These are phyloP conservation scores for Talaromyces sp. DNA, from an alignment of 2,329 filamentous ascomycete species.

Conservation along the genomic window DNA sequence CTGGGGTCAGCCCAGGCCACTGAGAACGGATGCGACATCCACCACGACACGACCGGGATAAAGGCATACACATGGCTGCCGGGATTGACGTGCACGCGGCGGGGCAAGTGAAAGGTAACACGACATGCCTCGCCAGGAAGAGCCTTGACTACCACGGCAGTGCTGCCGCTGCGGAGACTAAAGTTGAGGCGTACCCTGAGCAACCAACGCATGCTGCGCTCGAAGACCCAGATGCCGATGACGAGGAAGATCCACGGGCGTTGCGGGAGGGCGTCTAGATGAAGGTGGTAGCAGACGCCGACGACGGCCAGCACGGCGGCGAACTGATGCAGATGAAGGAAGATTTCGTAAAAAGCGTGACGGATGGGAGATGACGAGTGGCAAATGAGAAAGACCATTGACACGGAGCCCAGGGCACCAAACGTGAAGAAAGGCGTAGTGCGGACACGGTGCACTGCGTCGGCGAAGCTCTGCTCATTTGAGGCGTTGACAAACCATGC, in stretches of 20 bases:
- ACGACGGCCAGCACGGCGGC: constrained; percentile 39
- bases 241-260: constrained; percentile 34
- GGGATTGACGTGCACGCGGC: constrained; percentile 49
- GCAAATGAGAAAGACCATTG: constrained; percentile 36
- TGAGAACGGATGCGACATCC: constrained; percentile 48
- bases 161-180: constrained; percentile 43
- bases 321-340: constrained; percentile 45
- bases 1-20: constrained; percentile 42
- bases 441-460: constrained; percentile 29
- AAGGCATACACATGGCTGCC: constrained; percentile 60
- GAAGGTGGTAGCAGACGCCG: constrained; percentile 42
- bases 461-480: constrained; percentile 26
- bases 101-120: constrained; percentile 56
- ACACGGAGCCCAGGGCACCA: constrained; percentile 41
- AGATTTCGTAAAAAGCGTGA: constrained; percentile 45
- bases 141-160: constrained; percentile 54
- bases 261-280: constrained; percentile 38
- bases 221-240: constrained; percentile 35
- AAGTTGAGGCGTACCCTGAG: constrained; percentile 53
- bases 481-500: constrained; percentile 73
- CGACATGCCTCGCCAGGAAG: constrained; percentile 57
- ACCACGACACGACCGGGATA: constrained; percentile 46
- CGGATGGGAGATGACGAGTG: constrained; percentile 43
- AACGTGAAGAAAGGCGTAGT: constrained; percentile 39
- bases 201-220: constrained; percentile 43